These are phyloP conservation scores for Cenchrus purpureus DNA, from an alignment of 176 grass and related monocot genomes.

Conservation along the genomic window DNA sequence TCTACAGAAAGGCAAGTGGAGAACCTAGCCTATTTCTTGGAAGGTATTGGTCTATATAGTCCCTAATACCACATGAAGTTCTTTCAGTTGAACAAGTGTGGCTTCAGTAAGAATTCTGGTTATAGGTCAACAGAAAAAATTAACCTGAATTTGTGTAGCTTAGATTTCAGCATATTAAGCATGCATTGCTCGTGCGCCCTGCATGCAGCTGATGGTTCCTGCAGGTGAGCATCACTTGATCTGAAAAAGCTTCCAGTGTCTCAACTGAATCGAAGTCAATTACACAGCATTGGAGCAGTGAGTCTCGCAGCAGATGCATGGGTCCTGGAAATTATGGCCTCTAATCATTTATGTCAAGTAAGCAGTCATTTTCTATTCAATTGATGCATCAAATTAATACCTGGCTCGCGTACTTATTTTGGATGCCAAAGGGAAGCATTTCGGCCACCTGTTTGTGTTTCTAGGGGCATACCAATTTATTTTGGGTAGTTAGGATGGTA, in stretches of 20 bases:
- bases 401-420: conserved; percentile 11
- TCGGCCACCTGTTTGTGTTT: conserved; percentile 20
- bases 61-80: background rate
- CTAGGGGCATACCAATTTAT: conserved; percentile 11
- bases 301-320: conserved; percentile 33
- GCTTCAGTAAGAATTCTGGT: background rate
- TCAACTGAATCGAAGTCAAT: conserved; percentile 8
- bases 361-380: conserved; percentile 45
- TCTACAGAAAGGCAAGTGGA: conserved; percentile 16
- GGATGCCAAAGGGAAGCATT: conserved; percentile 15
- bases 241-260: conserved; percentile 19
- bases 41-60: conserved; percentile 2
- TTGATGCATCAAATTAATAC: conserved; percentile 36
- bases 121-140: background rate
- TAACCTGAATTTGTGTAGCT: background rate
- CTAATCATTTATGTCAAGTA: conserved; percentile 47
- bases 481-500: conserved; percentile 27
- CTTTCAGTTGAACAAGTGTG: conserved; percentile 3
- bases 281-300: background rate
- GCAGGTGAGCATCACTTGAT: conserved; percentile 32
- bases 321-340: conserved; percentile 30
- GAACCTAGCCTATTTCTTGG: conserved; percentile 4
- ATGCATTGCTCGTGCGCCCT: background rate
- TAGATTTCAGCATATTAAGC: background rate
- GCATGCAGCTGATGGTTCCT: conserved; percentile 12